These are phyloP conservation scores for Fusarium camptoceras DNA, from an alignment of 2,329 filamentous ascomycete species.

Conservation along the genomic window DNA sequence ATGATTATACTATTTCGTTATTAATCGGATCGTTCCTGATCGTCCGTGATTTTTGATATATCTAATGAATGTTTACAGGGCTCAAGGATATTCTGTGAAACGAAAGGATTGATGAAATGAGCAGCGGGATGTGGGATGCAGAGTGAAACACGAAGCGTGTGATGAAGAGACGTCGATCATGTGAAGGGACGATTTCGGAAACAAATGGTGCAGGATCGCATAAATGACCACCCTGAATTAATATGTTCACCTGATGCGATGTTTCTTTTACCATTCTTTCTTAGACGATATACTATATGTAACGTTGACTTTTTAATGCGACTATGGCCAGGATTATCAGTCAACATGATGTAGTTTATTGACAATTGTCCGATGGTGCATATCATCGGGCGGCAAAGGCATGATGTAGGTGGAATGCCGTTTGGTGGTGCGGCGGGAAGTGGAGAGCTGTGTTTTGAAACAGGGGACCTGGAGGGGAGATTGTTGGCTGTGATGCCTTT, in stretches of 20 bases:
- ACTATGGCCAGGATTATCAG: neutral
- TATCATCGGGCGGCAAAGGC: slow-evolving; percentile 8
- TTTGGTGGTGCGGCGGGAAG: slow-evolving; percentile 12
- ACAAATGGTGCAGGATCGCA: slow-evolving; percentile 8
- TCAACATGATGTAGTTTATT: neutral
- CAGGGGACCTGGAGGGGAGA: slow-evolving; percentile 12
- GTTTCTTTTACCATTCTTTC: neutral
- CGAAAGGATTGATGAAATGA: slow-evolving; percentile 26
- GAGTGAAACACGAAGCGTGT: slow-evolving; percentile 22
- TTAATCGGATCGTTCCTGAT: slow-evolving; percentile 2
- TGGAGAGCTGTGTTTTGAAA: slow-evolving; percentile 32
- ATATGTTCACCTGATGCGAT: slow-evolving; percentile 24
- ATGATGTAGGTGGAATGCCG: slow-evolving; percentile 4
- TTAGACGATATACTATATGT: slow-evolving; percentile 8
- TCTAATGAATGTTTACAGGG: slow-evolving; percentile 20
- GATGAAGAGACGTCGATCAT: slow-evolving; percentile 24
- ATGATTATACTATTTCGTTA: neutral
- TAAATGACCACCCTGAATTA: slow-evolving; percentile 28
- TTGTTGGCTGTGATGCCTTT: slow-evolving; percentile 22
- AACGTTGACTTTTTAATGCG: neutral
- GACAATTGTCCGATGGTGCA: neutral
- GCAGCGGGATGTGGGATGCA: slow-evolving; percentile 36
- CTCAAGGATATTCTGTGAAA: slow-evolving; percentile 26
- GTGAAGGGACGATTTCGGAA: slow-evolving; percentile 17
- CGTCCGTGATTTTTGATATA: neutral